Percentiles rank a stretch among this genome's conserved stretches.
Evolutionary conservation across 805 yeast species (phyloP).

Genomic region (Metahyphopichia silvanorum): DNA sequence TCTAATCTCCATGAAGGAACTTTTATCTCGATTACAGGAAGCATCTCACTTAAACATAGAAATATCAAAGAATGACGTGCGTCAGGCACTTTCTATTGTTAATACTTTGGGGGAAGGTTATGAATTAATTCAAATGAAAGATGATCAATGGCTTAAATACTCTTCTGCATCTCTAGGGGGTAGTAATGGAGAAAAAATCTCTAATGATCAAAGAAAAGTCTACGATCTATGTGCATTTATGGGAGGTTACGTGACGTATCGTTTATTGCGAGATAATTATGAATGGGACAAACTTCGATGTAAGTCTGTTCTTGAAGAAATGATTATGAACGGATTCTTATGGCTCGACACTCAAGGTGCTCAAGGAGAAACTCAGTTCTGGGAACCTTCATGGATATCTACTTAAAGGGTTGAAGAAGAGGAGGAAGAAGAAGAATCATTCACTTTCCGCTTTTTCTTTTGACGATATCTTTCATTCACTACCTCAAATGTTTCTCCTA

Average conservation of each 20-base stretch:
- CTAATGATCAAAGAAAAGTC: slow-evolving; percentile 64
- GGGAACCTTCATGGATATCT: slow-evolving; percentile 76
- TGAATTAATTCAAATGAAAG: slow-evolving; percentile 56
- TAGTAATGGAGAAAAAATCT: slow-evolving; percentile 21
- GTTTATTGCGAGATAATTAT: slow-evolving; percentile 68
- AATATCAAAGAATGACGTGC: slow-evolving; percentile 49
- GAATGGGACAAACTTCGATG: slow-evolving; percentile 69
- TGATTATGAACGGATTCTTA: slow-evolving; percentile 77
- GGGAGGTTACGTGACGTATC: slow-evolving; percentile 66
- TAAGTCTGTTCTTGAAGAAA: slow-evolving; percentile 63
- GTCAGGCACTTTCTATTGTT: slow-evolving; percentile 51
- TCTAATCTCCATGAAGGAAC: slow-evolving; percentile 54
- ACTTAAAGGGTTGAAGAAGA: slow-evolving; percentile 1
- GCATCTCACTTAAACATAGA: slow-evolving; percentile 28
- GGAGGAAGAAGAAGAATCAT: not conserved
- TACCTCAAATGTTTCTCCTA: slow-evolving; percentile 62
- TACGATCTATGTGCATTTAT: slow-evolving; percentile 72
- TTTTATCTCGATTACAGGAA: slow-evolving; percentile 24
- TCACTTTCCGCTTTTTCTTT: slow-evolving; percentile 28
- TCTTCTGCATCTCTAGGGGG: slow-evolving; percentile 19
- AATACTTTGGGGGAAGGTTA: slow-evolving; percentile 67
- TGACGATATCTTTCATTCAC: slow-evolving; percentile 62
- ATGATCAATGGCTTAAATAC: slow-evolving; percentile 48
- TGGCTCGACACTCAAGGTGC: slow-evolving; percentile 72
- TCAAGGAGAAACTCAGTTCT: slow-evolving; percentile 45